phyloP scores from a whole-genome alignment of 1,139 yeast species.

The Protomyces pachydermus region DNA sequence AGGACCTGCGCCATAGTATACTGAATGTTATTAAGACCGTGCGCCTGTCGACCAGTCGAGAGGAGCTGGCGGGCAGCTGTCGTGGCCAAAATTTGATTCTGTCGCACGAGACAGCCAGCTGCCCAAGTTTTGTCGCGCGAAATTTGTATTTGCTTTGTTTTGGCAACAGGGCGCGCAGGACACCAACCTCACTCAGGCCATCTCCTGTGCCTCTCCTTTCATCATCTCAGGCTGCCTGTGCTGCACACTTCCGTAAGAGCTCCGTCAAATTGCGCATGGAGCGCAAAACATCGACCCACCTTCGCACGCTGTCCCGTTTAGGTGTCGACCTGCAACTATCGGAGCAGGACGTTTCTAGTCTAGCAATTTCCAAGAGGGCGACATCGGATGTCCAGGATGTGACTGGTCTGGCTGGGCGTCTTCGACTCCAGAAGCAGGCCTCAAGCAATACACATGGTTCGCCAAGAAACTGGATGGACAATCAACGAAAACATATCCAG shows the following conservation, averaged over 20 bases:
- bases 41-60: background rate
- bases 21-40: background rate
- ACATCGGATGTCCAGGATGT: conserved; percentile 38
- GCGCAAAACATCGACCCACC: conserved; percentile 10
- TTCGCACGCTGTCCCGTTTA: conserved; percentile 10
- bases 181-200: too few species aligned
- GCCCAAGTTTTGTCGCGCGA: too few species aligned
- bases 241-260: too few species aligned
- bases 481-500: conserved; percentile 45
- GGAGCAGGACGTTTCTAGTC: conserved; percentile 11
- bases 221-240: too few species aligned
- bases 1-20: conserved; percentile 12
- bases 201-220: too few species aligned
- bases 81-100: background rate
- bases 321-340: conserved; percentile 8
- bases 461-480: conserved; percentile 44
- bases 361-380: conserved; percentile 35
- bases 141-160: too few species aligned
- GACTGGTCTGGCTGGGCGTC: conserved; percentile 34
- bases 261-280: background rate
- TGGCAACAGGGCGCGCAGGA: too few species aligned
- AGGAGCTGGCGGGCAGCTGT: background rate
- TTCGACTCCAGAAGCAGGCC: conserved; percentile 32
- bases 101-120: too few species aligned
- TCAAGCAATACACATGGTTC: conserved; percentile 29